Evolutionary conservation across 192 early-diverging fungal genomes (phyloP).

Genomic region (Coemansia sp.): DNA sequence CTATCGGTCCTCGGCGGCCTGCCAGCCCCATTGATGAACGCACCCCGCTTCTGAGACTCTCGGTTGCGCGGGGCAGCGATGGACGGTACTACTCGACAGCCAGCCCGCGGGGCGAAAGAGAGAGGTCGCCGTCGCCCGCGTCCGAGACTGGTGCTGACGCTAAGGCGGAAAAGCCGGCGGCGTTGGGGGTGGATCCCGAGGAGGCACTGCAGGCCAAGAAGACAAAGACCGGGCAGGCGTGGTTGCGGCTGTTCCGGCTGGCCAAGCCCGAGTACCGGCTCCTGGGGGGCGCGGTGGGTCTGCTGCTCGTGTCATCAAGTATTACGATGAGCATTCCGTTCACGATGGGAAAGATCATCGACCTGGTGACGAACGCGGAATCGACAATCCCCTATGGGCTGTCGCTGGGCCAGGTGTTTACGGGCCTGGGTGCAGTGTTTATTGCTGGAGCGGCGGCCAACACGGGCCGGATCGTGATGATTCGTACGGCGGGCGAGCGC

Average conservation of each 20-base stretch:
- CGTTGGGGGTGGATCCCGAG: conserved; percentile 26
- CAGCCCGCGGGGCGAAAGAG: neutral
- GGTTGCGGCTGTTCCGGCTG: conserved; percentile 43
- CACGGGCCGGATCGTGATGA: conserved; percentile 53
- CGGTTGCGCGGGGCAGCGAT: conserved; percentile 11
- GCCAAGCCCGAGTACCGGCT: conserved; percentile 42
- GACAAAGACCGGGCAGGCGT: conserved; percentile 23
- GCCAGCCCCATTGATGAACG: neutral
- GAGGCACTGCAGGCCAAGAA: conserved; percentile 9
- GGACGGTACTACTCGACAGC: conserved; percentile 38
- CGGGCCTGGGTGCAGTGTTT: conserved; percentile 49
- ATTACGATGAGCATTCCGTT: conserved; percentile 63
- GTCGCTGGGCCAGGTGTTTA: conserved; percentile 51
- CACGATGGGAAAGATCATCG: conserved; percentile 63
- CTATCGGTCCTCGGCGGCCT: neutral
- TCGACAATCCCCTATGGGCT: conserved; percentile 46
- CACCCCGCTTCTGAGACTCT: neutral
- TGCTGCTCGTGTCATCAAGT: conserved; percentile 55
- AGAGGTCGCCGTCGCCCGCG: conserved; percentile 3
- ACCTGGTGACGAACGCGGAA: conserved; percentile 53
- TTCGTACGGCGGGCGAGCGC: conserved; percentile 55
- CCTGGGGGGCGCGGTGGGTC: conserved; percentile 51
- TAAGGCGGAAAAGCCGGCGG: neutral
- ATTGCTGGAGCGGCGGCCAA: conserved; percentile 54
- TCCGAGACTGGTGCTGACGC: neutral